Evolutionary conservation across 1,284 basidiomycete genomes (phyloP).

Genomic region (Cryptococcus sp.): DNA sequence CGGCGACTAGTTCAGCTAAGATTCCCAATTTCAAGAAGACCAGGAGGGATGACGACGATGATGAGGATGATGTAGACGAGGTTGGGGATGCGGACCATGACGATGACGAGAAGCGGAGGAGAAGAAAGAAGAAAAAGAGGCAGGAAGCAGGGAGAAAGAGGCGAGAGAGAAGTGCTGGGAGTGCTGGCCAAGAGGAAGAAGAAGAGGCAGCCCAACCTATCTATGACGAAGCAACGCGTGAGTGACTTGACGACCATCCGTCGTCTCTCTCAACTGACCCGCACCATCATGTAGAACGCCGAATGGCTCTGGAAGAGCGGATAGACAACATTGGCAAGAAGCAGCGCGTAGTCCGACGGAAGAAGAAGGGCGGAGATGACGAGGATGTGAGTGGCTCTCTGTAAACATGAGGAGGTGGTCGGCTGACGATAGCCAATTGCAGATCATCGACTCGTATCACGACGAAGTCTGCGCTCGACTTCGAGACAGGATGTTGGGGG

Average conservation of each 20-base stretch:
- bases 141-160: conserved; percentile 61
- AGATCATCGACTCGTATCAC: conserved; percentile 76
- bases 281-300: conserved; percentile 19
- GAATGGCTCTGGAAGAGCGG: conserved; percentile 32
- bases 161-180: conserved; percentile 52
- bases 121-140: conserved; percentile 59
- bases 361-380: conserved; percentile 68
- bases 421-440: conserved; percentile 31
- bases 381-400: conserved; percentile 38
- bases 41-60: conserved; percentile 54
- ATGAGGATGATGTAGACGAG: conserved; percentile 50
- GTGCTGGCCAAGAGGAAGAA: conserved; percentile 17
- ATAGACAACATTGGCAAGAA: conserved; percentile 84
- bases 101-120: conserved; percentile 55
- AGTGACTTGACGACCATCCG: conserved; percentile 1
- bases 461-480: conserved; percentile 88
- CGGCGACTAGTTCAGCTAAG: conserved; percentile 44
- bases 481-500: conserved; percentile 79
- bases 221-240: conserved; percentile 31
- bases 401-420: too few species aligned
- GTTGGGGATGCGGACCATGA: conserved; percentile 62
- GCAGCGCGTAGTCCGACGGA: conserved; percentile 67
- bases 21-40: conserved; percentile 55
- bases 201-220: conserved; percentile 48
- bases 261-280: background rate